Evolutionary conservation across 2,329 filamentous ascomycete species (phyloP), one percentile per base, ranked within the genome.

Genomic region (Beauveria bassiana): DNA sequence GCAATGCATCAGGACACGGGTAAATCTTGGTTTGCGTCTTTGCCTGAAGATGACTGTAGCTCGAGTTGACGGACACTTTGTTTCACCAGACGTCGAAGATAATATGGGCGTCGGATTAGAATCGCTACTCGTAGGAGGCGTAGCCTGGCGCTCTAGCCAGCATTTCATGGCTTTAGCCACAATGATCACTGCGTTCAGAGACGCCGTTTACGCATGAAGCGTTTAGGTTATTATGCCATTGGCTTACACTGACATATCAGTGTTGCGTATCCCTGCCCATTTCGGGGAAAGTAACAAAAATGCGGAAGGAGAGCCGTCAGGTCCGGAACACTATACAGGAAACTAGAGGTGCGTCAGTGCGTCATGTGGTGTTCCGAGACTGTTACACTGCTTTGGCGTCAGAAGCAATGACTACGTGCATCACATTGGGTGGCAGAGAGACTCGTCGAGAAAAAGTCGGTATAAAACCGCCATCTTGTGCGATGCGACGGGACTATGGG

Each of bases 351-450:
- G 45, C 46, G 45, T 50, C 31, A 45, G 55, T 42, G 31, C 14
- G 38, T 50, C 2, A 20, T 58, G 31, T 49, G 24, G 38, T 28
- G 34, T 50, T 50, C 45, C 55, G 34, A 58, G 46, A 49, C 55
- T 34, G 55, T 50, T 50, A 43, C 55, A 58, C 31, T 50, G 55
- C 26, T 49, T 49, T 58, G 55, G 45, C 20, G 46, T 42, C 14
- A 58, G 50, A 58, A 58, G 55, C 46, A 58, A 58, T 40, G 55
- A 58, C 45, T 50, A 22, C 55, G 26, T 50, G 31, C 31, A 34
- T 58, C 24, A 28, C 2, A 28, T 9, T 28, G 34, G 34, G 31
- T 49, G 54, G 10, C 14, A 28, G 18, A 55, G 14, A 40, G 50
- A 12, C 53, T 47, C 46, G 42, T 46, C 22, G 18, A 56, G 34